phyloP scores from a whole-genome alignment of 768 basidiomycete species.

The Rhodotorula paludigena region DNA sequence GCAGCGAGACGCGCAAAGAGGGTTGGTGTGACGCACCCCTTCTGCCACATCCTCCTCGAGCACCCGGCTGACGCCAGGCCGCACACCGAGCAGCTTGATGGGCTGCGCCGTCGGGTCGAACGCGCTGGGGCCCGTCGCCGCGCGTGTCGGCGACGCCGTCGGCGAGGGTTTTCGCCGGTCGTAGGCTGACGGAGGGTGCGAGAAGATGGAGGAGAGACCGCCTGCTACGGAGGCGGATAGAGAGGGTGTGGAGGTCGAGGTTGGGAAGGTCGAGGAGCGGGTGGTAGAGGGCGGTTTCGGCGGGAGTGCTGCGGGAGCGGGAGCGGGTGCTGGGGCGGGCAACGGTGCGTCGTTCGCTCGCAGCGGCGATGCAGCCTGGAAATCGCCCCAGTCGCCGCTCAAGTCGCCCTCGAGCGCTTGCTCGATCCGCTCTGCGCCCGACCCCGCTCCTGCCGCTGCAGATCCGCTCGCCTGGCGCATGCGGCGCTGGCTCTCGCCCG shows the following conservation, averaged over 20 bases:
- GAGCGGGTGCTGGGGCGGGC: background rate
- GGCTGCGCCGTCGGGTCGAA: constrained; percentile 32
- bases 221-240: too few relatives aligned
- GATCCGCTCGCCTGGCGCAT: constrained; percentile 10
- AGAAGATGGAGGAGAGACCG: background rate
- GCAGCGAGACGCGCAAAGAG: background rate
- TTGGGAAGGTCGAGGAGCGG: background rate
- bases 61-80: constrained; percentile 17
- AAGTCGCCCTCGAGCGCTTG: background rate
- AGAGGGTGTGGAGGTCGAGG: background rate
- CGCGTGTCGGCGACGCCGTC: background rate
- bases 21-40: constrained; percentile 15
- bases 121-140: background rate
- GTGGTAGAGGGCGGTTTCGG: background rate
- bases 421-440: background rate
- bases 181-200: background rate
- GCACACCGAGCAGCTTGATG: constrained; percentile 24
- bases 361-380: background rate
- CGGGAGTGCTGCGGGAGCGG: too few relatives aligned
- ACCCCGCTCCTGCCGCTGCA: background rate
- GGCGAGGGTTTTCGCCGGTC: background rate
- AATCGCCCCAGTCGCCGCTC: background rate
- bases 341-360: background rate
- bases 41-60: constrained; percentile 33
- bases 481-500: background rate